Base-by-base conservation (phyloP, 1,284 basidiomycete species). In the Irpex sp. region DNA sequence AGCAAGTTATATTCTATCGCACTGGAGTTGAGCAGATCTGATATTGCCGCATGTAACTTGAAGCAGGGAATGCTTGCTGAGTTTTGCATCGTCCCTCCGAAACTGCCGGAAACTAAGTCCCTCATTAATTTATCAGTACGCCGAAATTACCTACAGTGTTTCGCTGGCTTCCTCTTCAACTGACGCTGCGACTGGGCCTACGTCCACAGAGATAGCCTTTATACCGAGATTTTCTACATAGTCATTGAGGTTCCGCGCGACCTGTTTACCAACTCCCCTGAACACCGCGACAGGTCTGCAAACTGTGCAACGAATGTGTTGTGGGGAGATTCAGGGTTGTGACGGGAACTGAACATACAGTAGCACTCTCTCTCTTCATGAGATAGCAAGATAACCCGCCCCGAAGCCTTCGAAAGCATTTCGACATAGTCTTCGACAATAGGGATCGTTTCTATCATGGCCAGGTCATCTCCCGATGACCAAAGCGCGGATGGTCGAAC, bases 371-470 rank as follows among this genome's bases (percentile, higher is more conserved):
- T 34, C 8, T 60, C 26, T 56, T 70, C 71, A 49, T 66, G 63
- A 11, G 72, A 64, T 49, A 76, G 56, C 34, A 76, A 58, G 37
- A 76, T 67, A 11, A 77, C 69, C 40, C 75, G 68, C 37, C 74
- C 75, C 21, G 72, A 68, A 38, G 71, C 67, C 37, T 70, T 66
- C 40, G 66, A 59, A 58, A 77, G 73, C 68, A 75, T 47, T 19
- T 67, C 61, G 51, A 68, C 62, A 65, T 74, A 76, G 64, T 73
- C 74, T 31, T 70, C 65, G n/a, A 71, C 67, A 60, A 74, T 64
- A 38, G 69, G 62, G 26, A 73, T 63, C 15, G 75, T 73, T 57
- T 73, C 73, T 60, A 68, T 71, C 57, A 75, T 13, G 13, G 57
- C 7, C 4, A 40, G 36, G 4, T 34, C 8, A 36, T 56, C 51